phyloP scores from a whole-genome alignment of 352 stramenopile genomes.

The Globisporangium spiculum region DNA sequence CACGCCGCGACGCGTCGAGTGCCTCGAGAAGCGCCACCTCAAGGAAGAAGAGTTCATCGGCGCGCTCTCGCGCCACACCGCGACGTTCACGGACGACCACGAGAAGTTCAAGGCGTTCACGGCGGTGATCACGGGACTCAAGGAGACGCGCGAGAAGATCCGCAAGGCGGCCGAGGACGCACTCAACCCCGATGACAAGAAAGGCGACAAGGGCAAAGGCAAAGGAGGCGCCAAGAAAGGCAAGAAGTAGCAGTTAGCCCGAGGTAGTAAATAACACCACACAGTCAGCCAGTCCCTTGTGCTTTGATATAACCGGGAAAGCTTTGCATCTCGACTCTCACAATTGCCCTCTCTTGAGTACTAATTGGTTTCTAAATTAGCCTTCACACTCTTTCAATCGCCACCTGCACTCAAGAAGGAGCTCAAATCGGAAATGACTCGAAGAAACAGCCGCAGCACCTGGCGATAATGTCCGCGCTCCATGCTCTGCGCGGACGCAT shows the following conservation, averaged over 20 bases:
- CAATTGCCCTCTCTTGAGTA: background rate
- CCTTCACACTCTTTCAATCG: background rate
- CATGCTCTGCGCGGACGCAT: conserved; percentile 13
- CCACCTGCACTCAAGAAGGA: background rate
- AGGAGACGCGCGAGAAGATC: conserved; percentile 65
- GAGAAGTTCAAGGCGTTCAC: conserved; percentile 82
- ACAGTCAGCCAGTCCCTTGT: background rate
- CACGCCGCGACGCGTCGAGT: conserved; percentile 71
- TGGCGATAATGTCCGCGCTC: conserved; percentile 4
- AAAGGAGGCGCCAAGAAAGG: conserved; percentile 59
- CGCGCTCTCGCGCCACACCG: conserved; percentile 58
- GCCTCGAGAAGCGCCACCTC: conserved; percentile 75
- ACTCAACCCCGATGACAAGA: conserved; percentile 65
- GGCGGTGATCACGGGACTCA: conserved; percentile 64
- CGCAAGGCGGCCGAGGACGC: conserved; percentile 58
- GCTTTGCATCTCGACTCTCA: background rate
- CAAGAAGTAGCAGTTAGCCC: conserved; percentile 43
- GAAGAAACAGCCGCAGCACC: background rate
- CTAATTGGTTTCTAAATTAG: background rate
- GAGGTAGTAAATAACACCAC: background rate
- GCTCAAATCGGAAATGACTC: background rate
- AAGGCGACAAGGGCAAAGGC: conserved; percentile 65
- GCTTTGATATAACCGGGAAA: background rate
- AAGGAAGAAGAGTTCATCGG: conserved; percentile 88
- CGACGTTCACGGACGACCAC: conserved; percentile 65